Percentiles rank a stretch among this genome's conserved stretches.
Conservation (phyloP, 768 basidiomycete species). For the Pleurotus sapidus region DNA sequence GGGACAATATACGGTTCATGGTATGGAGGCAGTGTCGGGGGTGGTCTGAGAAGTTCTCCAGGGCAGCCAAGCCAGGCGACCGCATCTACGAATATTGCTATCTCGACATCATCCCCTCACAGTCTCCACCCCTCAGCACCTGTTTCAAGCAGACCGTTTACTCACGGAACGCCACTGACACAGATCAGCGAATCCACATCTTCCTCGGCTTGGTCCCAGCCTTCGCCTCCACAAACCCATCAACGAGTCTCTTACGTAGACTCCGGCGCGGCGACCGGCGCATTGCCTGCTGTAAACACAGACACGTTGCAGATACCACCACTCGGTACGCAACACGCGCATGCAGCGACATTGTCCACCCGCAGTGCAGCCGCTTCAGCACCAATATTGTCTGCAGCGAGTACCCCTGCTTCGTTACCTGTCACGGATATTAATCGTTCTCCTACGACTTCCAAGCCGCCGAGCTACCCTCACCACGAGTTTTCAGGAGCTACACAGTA, state of each 20-base stretch:
- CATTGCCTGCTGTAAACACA: not conserved
- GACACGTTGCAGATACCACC: not conserved
- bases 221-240: not conserved
- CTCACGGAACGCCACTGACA: not conserved
- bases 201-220: not conserved
- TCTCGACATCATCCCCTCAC: not conserved
- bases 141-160: not conserved
- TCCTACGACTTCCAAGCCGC: not conserved
- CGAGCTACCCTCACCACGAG: conserved; percentile 6
- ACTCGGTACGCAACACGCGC: not conserved
- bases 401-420: not conserved
- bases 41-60: not conserved
- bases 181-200: conserved; percentile 3
- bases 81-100: not conserved
- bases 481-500: not conserved
- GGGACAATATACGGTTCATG: not conserved
- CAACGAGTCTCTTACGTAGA: not conserved
- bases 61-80: not conserved
- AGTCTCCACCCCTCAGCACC: not conserved
- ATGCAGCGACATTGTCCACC: no score
- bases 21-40: not conserved
- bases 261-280: not conserved
- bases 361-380: not conserved
- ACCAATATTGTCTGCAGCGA: not conserved
- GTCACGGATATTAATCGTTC: not conserved